Base-by-base conservation (phyloP, 192 early-diverging fungal genomes). In the Entophlyctis helioformis region DNA sequence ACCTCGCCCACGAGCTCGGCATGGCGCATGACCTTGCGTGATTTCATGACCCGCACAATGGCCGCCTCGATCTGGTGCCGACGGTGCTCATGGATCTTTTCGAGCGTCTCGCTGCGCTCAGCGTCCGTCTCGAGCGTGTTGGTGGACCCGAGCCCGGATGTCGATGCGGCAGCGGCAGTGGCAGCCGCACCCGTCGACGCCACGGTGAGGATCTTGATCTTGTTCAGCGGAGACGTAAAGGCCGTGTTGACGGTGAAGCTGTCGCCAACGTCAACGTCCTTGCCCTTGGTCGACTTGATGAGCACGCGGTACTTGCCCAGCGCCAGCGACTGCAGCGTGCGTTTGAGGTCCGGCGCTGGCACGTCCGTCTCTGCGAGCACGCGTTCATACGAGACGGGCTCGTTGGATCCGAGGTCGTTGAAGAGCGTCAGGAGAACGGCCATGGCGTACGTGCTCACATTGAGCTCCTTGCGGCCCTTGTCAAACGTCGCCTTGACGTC, bases 21-120 rank as follows among this genome's bases (percentile, higher is more conserved):
- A 51, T 99, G 96, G 21, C 84, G 76, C 78, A 97, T 69, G 27
- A 64, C 60, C 63, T 89, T 92, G 31, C 91, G 59, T 32, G 81
- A 66, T 74, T 99, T 99, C 96, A 99, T 99, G 54, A 94, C 88
- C 36, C 96, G 66, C 25, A 99, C 96, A 46, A 99, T 80, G 10
- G 87, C 84, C 0, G 96, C 96, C 54, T 99, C 96, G 0, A 89
- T 76, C 55, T 89, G 80, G 48, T 93, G 88, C 56, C 84, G 78
- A 2, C 96, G 71, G 37, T 79, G 82, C 56, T 88, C 83, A 20
- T 86, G 86, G 21, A 99, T 82, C 29, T 86, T 84, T 21, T 82
- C 82, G 52, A 86, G 59, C 21, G 94, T 92, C 36, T 75, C 81
- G 19, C 74, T 72, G 33, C 89, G 74, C 42, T 98, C 93, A 26